Evolutionary conservation across 2,329 filamentous ascomycete species (phyloP).

Genomic region (Paecilomyces niveus): DNA sequence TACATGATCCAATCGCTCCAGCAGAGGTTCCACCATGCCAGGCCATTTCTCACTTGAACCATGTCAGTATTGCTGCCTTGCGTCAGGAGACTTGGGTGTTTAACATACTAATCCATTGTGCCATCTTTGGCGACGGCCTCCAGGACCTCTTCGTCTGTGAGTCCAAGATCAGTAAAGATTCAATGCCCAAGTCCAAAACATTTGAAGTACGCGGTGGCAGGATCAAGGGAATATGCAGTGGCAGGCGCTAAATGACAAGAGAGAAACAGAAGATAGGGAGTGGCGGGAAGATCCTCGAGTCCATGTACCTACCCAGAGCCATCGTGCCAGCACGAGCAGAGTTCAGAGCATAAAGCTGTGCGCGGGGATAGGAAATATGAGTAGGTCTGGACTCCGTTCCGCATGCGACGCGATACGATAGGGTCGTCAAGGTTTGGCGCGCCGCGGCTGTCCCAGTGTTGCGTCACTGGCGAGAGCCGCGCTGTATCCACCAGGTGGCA

Average conservation of each 20-base stretch:
- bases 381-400: neutral
- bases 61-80: constrained; percentile 22
- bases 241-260: neutral
- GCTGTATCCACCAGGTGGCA: neutral
- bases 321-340: constrained; percentile 12
- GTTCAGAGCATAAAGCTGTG: neutral
- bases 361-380: neutral
- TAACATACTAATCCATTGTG: constrained; percentile 50
- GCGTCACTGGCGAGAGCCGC: neutral
- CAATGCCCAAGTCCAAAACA: neutral
- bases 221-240: neutral
- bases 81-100: neutral
- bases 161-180: neutral
- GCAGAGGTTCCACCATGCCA: constrained; percentile 55
- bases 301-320: constrained; percentile 22
- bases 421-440: neutral
- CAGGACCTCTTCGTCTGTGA: constrained; percentile 46
- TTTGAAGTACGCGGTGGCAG: neutral
- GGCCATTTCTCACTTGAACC: constrained; percentile 61
- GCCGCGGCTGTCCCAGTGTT: neutral
- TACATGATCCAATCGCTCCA: constrained; percentile 63
- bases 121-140: constrained; percentile 52
- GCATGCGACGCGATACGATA: neutral
- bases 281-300: neutral
- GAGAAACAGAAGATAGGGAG: neutral